Percentiles rank a stretch among this genome's conserved stretches.
These are phyloP conservation scores for Rhizopogon roseolus DNA, from an alignment of 768 basidiomycete genomes.

Conservation along the genomic window DNA sequence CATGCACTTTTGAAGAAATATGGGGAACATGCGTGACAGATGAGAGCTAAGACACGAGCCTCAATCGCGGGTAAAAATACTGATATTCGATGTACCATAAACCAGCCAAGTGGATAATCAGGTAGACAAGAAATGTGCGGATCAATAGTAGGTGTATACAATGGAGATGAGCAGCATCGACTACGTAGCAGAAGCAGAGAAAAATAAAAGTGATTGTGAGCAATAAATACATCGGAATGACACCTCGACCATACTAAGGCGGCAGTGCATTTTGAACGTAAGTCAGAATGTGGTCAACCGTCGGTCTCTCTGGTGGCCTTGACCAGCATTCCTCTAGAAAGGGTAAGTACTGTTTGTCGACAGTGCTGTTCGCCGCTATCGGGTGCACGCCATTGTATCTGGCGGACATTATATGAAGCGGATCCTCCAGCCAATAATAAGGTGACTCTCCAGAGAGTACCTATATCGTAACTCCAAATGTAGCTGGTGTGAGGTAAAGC, in stretches of 20 bases:
- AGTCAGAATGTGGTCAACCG: not conserved
- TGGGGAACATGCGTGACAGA: too few species aligned
- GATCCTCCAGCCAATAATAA: constrained; percentile 1
- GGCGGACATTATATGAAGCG: not conserved
- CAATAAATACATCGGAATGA: too few species aligned
- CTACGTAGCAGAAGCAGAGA: too few species aligned
- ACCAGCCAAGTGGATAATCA: too few species aligned
- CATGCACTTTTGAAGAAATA: too few species aligned
- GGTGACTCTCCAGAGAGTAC: constrained; percentile 5
- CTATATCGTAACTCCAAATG: not conserved
- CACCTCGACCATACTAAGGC: not conserved
- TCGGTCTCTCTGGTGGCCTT: not conserved
- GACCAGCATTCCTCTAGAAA: not conserved
- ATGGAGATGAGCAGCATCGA: too few species aligned
- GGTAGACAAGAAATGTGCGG: too few species aligned
- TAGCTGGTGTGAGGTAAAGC: not conserved
- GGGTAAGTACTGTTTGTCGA: not conserved
- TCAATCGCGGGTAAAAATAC: too few species aligned
- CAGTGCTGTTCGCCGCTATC: not conserved
- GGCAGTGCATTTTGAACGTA: not conserved
- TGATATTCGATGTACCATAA: too few species aligned
- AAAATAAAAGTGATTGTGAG: too few species aligned
- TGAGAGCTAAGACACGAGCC: too few species aligned
- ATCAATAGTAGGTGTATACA: too few species aligned
- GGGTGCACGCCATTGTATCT: not conserved